Evolutionary conservation across 495 filamentous ascomycete genomes (phyloP), one percentile per base, ranked within the genome.

Genomic region (Daldinia caldariorum): DNA sequence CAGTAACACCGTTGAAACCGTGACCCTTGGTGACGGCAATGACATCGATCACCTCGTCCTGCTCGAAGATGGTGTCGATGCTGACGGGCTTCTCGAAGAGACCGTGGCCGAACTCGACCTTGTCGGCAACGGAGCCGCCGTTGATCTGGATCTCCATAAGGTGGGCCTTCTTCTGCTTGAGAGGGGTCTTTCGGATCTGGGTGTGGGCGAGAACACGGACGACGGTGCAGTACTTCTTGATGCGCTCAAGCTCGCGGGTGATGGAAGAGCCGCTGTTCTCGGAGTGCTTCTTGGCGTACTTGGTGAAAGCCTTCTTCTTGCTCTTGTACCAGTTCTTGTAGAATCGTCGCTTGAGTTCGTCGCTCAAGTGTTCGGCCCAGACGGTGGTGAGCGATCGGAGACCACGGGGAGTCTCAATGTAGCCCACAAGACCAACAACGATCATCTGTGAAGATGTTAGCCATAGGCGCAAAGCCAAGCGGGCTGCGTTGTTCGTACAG

Each of bases 251-350:
- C 85, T 99, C 96, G 81, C 92, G 91, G 81, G 90, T 92, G 86
- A 99, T 90, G 73, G 92, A 91, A 75, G 92, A 85, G 76, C 92
- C 94, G 83, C 79, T 89, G 86, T 84, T 90, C 83, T 97, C 94
- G 74, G 96, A 91, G 90, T 98, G 92, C 89, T 97, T 94, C 92
- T 97, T 98, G 88, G 96, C 92, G 85, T 99, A 99, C 88, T 96
- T 97, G 87, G 96, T 99, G 88, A 98, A 99, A 63, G 96, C 96
- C 94, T 99, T 99, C 92, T 97, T 98, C 94, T 99, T 99, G 88
- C 88, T 91, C 88, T 96, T 97, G 92, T 99, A 99, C 96, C 96
- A 99, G 89, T 99, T 99, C 93, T 99, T 99, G 91, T 99, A 99
- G 92, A 99, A 99, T 80, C 96, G 94, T 73, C 96, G 91, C 88